phyloP scores from a whole-genome alignment of 345 rosid genomes.

The Kandelia obovata region DNA sequence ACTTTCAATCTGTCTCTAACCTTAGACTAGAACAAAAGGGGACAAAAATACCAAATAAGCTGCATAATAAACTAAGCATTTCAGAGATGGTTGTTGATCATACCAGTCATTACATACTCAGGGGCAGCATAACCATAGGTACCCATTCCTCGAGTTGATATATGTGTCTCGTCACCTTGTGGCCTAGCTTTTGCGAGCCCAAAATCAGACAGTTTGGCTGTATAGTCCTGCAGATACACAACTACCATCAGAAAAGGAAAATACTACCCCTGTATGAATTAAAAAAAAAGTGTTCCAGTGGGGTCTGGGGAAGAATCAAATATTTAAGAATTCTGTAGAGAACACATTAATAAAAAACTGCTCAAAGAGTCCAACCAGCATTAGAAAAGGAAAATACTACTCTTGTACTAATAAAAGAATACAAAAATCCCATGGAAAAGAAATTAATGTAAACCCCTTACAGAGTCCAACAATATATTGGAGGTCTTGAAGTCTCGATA shows the following conservation, averaged over 20 bases:
- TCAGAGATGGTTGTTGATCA: constrained; percentile 16
- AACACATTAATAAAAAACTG: no score
- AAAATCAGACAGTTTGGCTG: constrained; percentile 94
- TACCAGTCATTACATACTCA: constrained; percentile 97
- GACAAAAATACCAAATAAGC: no score
- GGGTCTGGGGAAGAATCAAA: no score
- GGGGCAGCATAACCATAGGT: constrained; percentile 98
- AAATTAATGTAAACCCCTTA: constrained; percentile 30
- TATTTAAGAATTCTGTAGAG: no score
- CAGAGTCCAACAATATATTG: constrained; percentile 89
- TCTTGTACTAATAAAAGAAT: neutral
- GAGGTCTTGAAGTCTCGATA: constrained; percentile 97
- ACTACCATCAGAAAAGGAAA: neutral
- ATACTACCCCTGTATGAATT: neutral
- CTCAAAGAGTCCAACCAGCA: constrained; percentile 11
- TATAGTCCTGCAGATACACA: constrained; percentile 62
- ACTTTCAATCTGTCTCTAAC: no score
- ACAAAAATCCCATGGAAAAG: constrained; percentile 5
- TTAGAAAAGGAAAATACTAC: constrained; percentile 3
- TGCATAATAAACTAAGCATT: neutral
- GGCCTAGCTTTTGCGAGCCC: constrained; percentile 99
- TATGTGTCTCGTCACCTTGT: constrained; percentile 95
- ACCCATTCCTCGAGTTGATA: constrained; percentile 96
- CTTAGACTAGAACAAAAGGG: no score
- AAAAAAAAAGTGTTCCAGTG: no score